Base-by-base conservation (phyloP, 208 protist genomes). In the Wallacemonas sp. region DNA sequence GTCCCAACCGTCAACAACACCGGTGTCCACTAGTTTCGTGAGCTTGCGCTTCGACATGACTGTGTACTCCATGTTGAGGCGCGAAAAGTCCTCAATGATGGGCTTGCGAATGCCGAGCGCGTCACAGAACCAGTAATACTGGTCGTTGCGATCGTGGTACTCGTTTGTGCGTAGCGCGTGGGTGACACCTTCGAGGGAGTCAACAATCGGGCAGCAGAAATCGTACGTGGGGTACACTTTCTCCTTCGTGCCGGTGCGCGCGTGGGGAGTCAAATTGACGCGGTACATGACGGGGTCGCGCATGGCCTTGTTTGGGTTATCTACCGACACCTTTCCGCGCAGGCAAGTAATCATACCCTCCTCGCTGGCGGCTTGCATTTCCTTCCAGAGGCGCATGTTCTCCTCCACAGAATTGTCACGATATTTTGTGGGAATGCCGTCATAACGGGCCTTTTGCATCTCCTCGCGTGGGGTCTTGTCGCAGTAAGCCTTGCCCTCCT, bases 31-130 rank as follows among this genome's bases (percentile, higher is more conserved):
- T 63, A 99, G 93, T 48, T 97, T 88, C 37, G 95, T 93, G 33
- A 99, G 82, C 85, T 99, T 99, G 44, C 99, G 89, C 90, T 99
- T 99, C 4, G 97, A 99, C 76, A 99, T 93, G 12, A 99, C 83
- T 9, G 98, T 98, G 78, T 98, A 98, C 37, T 96, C 85, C 84
- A 99, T 99, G 74, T 99, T 99, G n/a, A 99, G 76, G 53, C 98
- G 81, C 30, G 86, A 96, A 85, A 99, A 99, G 66, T 99, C 97
- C 48, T 98, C 88, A 32, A 99, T 76, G 46, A 73, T 54, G n/a
- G 84, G 90, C 73, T 94, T 96, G 52, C 95, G 79, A 13, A 98
- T 62, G 24, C 77, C 70, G 13, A 99, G 74, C 1, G 90, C 85
- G 45, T 99, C 87, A 50, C 91, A 89, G 53, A 99, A 89, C 96